Evolutionary conservation across 495 filamentous ascomycete genomes (phyloP).

Genomic region (Neurospora tetraspora): DNA sequence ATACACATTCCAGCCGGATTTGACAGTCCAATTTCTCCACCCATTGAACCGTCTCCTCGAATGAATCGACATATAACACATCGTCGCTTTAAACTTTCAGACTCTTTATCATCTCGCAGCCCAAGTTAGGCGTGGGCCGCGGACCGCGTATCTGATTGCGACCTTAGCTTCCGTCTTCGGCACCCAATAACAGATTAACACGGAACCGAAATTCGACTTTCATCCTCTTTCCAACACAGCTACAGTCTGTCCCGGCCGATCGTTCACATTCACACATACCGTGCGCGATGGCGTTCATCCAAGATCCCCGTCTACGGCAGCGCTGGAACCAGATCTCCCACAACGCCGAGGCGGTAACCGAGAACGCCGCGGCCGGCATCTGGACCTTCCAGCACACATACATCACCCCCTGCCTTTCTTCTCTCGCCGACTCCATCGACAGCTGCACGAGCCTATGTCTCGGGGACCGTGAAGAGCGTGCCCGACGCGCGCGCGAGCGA

Average conservation of each 20-base stretch:
- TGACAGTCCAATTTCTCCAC: background rate
- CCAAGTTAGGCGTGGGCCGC: background rate
- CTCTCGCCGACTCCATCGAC: constrained; percentile 53
- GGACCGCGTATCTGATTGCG: background rate
- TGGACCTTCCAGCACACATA: constrained; percentile 83
- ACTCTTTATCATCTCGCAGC: background rate
- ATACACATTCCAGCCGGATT: background rate
- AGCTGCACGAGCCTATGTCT: constrained; percentile 65
- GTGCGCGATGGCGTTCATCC: constrained; percentile 45
- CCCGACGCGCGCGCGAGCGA: constrained; percentile 51
- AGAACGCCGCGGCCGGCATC: constrained; percentile 77
- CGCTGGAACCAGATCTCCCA: constrained; percentile 88
- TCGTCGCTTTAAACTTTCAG: background rate
- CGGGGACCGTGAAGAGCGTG: constrained; percentile 61
- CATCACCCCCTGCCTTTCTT: constrained; percentile 67
- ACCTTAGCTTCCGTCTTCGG: background rate
- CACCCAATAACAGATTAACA: background rate
- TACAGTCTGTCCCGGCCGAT: background rate
- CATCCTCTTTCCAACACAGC: background rate
- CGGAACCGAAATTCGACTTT: background rate
- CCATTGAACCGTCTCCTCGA: background rate
- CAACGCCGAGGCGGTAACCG: constrained; percentile 85
- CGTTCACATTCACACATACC: background rate
- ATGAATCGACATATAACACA: background rate
- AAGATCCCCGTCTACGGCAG: constrained; percentile 88